Evolutionary conservation across 2,329 filamentous ascomycete species (phyloP), one percentile per base, ranked within the genome.

Genomic region (Aureobasidium sp.): DNA sequence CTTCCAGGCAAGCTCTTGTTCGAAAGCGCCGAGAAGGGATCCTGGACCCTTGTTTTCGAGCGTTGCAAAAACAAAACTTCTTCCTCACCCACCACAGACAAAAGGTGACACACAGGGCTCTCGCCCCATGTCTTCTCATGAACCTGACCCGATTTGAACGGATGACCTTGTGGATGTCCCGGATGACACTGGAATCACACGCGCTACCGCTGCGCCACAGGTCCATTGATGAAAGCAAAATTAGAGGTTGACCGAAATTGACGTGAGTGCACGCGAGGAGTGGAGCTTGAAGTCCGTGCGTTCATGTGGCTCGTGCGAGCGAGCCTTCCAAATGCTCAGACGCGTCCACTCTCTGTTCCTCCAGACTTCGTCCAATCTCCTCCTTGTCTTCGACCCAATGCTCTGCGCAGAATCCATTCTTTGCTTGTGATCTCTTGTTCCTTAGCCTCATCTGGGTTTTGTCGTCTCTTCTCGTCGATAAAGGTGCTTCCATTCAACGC

Each of bases 361-460:
- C 44, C 59, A 66, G 71, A 70, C 61, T 65, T 65, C 61, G 69
- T 69, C 69, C 68, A 75, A 30, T 70, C 70, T 57, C 67, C 72
- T 50, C 66, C 68, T 44, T 61, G 61, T 58, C 74, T 66, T 57
- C 71, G 68, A 32, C 74, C 74, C 66, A 78, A 67, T 59, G 71
- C 73, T 45, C 76, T 66, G 57, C 73, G 70, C 61, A 76, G 57
- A 62, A 77, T 75, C 76, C 76, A 78, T 62, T 75, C 73, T 63
- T 74, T 73, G 16, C 70, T 69, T 8, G 67, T 74, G 14, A 73
- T 68, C 21, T 59, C 64, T 48, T 71, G 71, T 44, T 68, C 71
- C 64, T 68, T 50, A 37, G 29, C 10, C 36, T 62, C 66, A 29
- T 62, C 59, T 21, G 49, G 39, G 11, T 21, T 27, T 58, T 67